Percentiles rank a stretch among this genome's conserved stretches.
phyloP scores from a whole-genome alignment of 768 basidiomycete genomes.

The Boletus speciosus region DNA sequence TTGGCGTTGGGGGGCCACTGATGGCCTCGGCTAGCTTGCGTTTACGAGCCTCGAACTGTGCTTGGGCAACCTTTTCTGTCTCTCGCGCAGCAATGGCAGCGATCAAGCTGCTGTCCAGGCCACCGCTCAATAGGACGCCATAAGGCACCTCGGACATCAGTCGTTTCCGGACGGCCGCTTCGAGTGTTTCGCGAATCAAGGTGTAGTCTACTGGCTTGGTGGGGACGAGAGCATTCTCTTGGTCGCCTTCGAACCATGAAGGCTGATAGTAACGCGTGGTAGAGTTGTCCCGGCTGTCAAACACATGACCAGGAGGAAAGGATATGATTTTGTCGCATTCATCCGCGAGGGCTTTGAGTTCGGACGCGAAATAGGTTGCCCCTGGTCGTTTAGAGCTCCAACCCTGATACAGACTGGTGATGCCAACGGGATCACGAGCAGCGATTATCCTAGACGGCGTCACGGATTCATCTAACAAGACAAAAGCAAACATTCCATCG shows the following conservation, averaged over 20 bases:
- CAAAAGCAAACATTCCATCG: constrained; percentile 99
- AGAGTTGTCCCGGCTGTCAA: constrained; percentile 77
- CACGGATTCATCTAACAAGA: constrained; percentile 90
- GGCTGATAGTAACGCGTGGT: constrained; percentile 86
- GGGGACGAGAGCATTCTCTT: constrained; percentile 56
- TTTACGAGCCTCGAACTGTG: constrained; percentile 70
- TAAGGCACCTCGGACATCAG: constrained; percentile 99
- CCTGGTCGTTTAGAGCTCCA: constrained; percentile 83
- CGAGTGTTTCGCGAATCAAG: constrained; percentile 74
- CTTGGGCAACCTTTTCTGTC: constrained; percentile 85
- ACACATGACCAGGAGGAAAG: constrained; percentile 97
- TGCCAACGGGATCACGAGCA: constrained; percentile 94
- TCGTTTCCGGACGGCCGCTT: constrained; percentile 89
- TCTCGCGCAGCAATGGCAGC: constrained; percentile 93
- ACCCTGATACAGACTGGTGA: constrained; percentile 98
- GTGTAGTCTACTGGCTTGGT: constrained; percentile 60
- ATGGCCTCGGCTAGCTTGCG: constrained; percentile 49
- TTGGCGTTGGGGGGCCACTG: constrained; percentile 60
- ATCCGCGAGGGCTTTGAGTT: constrained; percentile 86
- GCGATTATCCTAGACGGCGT: constrained; percentile 89
- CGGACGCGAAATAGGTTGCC: constrained; percentile 88
- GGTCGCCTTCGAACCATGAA: constrained; percentile 85
- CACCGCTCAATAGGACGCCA: constrained; percentile 93
- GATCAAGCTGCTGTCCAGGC: constrained; percentile 93
- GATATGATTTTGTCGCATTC: constrained; percentile 94